Conservation (phyloP, 768 basidiomycete species). For the Xerocomus spinulosus region DNA sequence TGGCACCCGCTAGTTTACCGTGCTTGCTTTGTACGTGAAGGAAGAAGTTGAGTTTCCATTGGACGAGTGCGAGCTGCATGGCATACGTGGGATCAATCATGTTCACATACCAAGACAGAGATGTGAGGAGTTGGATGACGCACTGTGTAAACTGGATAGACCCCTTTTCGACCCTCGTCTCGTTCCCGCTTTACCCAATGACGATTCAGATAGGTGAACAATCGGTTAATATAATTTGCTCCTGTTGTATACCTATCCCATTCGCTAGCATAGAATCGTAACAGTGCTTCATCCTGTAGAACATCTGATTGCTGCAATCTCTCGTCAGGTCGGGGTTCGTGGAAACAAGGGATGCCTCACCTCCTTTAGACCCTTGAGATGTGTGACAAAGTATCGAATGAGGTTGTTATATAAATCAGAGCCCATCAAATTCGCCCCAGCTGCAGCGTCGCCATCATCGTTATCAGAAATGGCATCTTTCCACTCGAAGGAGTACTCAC, state of each 20-base stretch:
- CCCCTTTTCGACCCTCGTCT: constrained; percentile 92
- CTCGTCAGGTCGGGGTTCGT: constrained; percentile 13
- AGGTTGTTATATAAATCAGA: constrained; percentile 96
- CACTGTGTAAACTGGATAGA: constrained; percentile 95
- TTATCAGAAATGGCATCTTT: constrained; percentile 24
- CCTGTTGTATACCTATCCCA: constrained; percentile 98
- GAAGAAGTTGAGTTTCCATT: constrained; percentile 94
- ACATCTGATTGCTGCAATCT: constrained; percentile 62
- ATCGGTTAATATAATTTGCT: constrained; percentile 93
- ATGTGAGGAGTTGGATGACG: constrained; percentile 23
- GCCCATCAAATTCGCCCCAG: constrained; percentile 94
- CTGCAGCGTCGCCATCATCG: constrained; percentile 34
- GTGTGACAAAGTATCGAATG: constrained; percentile 82
- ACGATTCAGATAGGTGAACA: constrained; percentile 97
- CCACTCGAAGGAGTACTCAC: constrained; percentile 40
- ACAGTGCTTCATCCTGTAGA: constrained; percentile 79
- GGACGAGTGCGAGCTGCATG: constrained; percentile 80
- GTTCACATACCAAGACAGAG: neutral
- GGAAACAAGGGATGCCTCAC: constrained; percentile 37
- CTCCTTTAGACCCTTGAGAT: constrained; percentile 64
- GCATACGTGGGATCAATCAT: constrained; percentile 2
- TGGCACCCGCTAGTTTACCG: constrained; percentile 78
- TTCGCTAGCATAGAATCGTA: constrained; percentile 87
- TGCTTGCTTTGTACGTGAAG: constrained; percentile 78
- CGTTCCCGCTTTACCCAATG: constrained; percentile 99